Percentiles rank a stretch among this genome's conserved stretches.
These are phyloP conservation scores for Vitellaria paradoxa DNA, from an alignment of 179 eudicot species.

Conservation along the genomic window DNA sequence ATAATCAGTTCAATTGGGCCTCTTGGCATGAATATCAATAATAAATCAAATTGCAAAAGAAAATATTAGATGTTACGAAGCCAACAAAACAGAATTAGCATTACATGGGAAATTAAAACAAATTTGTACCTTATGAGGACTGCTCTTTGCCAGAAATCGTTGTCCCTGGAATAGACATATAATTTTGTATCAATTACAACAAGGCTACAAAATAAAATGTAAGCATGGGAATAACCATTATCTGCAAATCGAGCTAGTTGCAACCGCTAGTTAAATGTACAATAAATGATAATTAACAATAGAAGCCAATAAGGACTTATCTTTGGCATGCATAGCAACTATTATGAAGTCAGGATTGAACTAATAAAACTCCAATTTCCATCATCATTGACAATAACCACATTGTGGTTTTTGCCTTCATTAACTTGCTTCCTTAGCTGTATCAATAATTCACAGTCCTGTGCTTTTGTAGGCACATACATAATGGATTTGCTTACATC, in stretches of 20 bases:
- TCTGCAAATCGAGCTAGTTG: background rate
- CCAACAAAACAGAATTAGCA: background rate
- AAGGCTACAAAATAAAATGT: conserved; percentile 1
- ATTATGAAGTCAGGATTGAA: background rate
- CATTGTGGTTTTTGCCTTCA: no score
- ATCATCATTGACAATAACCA: background rate
- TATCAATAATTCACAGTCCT: no score
- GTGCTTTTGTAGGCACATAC: no score
- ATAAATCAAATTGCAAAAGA: background rate
- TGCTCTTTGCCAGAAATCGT: conserved; percentile 63
- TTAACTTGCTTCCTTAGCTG: no score
- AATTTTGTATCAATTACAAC: conserved; percentile 10
- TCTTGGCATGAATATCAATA: background rate
- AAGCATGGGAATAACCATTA: background rate
- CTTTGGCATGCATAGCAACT: background rate
- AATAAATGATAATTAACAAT: background rate
- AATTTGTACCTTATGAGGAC: conserved; percentile 70
- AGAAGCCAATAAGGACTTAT: background rate
- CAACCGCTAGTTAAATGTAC: background rate
- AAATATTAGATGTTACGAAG: background rate
- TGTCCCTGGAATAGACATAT: conserved; percentile 55
- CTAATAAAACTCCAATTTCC: background rate
- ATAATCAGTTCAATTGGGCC: no score
- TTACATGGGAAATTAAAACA: conserved; percentile 1
- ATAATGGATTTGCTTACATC: no score